Conservation (phyloP, 495 filamentous ascomycete genomes). For the Hypoxylon intermedium region DNA sequence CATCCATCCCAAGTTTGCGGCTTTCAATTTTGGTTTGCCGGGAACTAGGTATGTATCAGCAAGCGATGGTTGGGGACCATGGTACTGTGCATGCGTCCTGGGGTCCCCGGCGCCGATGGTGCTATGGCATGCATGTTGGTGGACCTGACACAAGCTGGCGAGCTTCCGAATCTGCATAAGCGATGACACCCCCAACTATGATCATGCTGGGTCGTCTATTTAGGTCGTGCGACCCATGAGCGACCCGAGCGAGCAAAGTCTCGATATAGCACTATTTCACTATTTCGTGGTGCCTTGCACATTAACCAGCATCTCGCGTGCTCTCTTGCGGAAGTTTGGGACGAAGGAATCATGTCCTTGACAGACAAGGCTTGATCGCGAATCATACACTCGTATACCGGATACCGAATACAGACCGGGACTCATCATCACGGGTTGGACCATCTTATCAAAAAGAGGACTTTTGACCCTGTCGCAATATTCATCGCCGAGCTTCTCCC, state of each 20-base stretch:
- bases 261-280: constrained; percentile 12
- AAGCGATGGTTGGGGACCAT: neutral
- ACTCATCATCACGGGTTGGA: neutral
- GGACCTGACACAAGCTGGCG: neutral
- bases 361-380: constrained; percentile 5
- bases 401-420: neutral
- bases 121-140: constrained; percentile 3
- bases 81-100: constrained; percentile 3
- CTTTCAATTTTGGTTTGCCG: too few relatives aligned
- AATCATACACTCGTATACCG: too few relatives aligned
- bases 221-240: constrained; percentile 8
- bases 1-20: too few relatives aligned
- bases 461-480: neutral
- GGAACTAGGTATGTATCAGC: neutral
- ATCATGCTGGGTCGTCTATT: constrained; percentile 8
- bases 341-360: constrained; percentile 2
- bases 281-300: constrained; percentile 12
- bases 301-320: neutral
- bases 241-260: constrained; percentile 1
- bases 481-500: neutral
- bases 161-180: constrained; percentile 26
- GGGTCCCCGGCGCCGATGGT: constrained; percentile 5
- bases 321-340: too few relatives aligned
- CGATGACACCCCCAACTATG: constrained; percentile 11
- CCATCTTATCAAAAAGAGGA: neutral